Conservation (phyloP, 768 basidiomycete species). For the Tulasnella sp. region DNA sequence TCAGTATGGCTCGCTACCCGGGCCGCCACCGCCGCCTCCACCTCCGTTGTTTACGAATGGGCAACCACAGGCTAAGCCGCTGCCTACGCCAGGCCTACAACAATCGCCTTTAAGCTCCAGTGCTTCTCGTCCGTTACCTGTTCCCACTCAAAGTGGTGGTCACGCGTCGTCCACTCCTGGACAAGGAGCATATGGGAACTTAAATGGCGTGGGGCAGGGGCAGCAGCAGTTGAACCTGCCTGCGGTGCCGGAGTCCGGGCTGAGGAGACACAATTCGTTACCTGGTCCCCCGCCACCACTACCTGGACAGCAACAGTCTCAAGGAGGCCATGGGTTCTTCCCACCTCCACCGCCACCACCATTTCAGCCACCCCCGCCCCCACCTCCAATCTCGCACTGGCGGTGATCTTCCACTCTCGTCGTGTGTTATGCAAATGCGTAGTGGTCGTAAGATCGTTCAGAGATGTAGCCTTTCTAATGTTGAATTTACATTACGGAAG, state of each 20-base stretch:
- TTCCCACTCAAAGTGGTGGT: background rate
- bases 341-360: conserved; percentile 12
- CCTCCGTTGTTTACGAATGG: background rate
- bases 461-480: too few relatives aligned
- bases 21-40: conserved; percentile 4
- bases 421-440: too few relatives aligned
- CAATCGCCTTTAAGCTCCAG: background rate
- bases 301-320: conserved; percentile 4
- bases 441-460: too few relatives aligned
- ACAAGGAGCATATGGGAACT: background rate
- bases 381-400: conserved; percentile 13
- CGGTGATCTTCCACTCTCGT: too few relatives aligned
- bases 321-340: background rate
- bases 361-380: conserved; percentile 10
- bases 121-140: background rate
- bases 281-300: conserved; percentile 1
- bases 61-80: background rate
- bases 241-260: too few relatives aligned
- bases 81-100: background rate
- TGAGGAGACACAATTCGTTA: background rate
- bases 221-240: background rate
- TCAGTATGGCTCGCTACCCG: background rate
- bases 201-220: background rate
- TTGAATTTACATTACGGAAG: too few relatives aligned
- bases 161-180: background rate